phyloP scores from a whole-genome alignment of 2,329 filamentous ascomycete genomes.

The Xylariomycetidae sp. region DNA sequence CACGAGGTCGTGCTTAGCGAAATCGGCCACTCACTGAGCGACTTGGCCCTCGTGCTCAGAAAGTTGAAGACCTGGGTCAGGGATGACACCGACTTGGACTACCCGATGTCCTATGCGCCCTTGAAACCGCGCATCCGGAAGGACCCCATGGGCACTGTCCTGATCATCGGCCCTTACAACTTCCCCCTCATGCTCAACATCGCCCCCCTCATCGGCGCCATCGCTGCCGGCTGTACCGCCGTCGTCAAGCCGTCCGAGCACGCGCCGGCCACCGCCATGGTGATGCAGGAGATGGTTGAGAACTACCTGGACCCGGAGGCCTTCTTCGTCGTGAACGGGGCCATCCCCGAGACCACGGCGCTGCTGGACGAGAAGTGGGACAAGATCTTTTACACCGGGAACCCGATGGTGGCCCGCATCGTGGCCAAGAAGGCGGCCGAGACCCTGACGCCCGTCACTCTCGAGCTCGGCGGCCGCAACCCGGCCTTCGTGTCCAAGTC shows the following conservation, averaged over 20 bases:
- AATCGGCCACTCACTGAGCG: conserved; percentile 71
- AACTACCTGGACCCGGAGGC: conserved; percentile 69
- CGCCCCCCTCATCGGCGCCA: conserved; percentile 78
- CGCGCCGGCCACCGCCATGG: conserved; percentile 67
- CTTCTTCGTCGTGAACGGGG: conserved; percentile 76
- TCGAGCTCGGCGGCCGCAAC: conserved; percentile 89
- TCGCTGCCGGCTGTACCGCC: conserved; percentile 84
- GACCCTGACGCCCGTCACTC: conserved; percentile 76
- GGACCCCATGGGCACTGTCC: conserved; percentile 75
- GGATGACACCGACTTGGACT: conserved; percentile 69
- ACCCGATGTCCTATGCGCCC: conserved; percentile 60
- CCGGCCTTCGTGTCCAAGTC: conserved; percentile 86
- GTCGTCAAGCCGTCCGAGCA: conserved; percentile 88
- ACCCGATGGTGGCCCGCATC: conserved; percentile 72
- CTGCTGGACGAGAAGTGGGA: conserved; percentile 89
- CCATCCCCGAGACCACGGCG: conserved; percentile 70
- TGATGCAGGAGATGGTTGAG: conserved; percentile 73
- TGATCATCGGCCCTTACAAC: conserved; percentile 93
- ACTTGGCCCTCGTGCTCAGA: conserved; percentile 71
- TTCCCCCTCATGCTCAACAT: conserved; percentile 81
- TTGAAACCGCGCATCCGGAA: conserved; percentile 74
- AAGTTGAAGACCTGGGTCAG: conserved; percentile 77
- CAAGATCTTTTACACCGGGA: conserved; percentile 96
- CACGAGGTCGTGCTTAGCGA: conserved; percentile 73
- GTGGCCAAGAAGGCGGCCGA: conserved; percentile 85